Percentiles rank a stretch among this genome's conserved stretches.
Evolutionary conservation across 2,329 filamentous ascomycete species (phyloP).

Genomic region (Sarocladium kiliense): DNA sequence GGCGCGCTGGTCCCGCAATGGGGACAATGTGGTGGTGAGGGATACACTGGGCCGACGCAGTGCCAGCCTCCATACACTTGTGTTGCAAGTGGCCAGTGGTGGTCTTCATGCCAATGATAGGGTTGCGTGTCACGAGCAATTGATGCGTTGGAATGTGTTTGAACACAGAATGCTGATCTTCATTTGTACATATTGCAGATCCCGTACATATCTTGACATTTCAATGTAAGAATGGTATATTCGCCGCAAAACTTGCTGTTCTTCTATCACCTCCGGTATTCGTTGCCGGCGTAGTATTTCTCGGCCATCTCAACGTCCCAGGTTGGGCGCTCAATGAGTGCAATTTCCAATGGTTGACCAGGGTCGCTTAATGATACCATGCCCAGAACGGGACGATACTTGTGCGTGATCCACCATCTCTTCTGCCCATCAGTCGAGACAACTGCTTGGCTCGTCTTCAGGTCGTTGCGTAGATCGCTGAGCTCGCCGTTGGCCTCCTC

Average conservation of each 20-base stretch:
- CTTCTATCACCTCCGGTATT: constrained; percentile 18
- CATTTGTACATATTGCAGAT: constrained; percentile 3
- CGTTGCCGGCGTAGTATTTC: constrained; percentile 58
- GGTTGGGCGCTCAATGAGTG: constrained; percentile 78
- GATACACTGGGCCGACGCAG: constrained; percentile 10
- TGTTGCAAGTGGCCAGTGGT: background rate
- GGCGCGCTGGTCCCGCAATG: constrained; percentile 8
- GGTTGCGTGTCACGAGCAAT: background rate
- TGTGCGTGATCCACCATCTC: constrained; percentile 76
- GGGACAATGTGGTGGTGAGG: constrained; percentile 11
- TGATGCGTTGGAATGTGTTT: background rate
- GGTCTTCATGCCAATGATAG: background rate
- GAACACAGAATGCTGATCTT: background rate
- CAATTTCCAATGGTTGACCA: constrained; percentile 62
- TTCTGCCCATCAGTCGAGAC: constrained; percentile 11
- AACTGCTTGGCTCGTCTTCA: background rate
- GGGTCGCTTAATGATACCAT: constrained; percentile 42
- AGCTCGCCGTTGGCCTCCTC: constrained; percentile 28
- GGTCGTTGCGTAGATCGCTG: constrained; percentile 24
- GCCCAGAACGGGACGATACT: constrained; percentile 90
- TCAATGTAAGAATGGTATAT: background rate
- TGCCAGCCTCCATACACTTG: constrained; percentile 6
- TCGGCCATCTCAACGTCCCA: constrained; percentile 78
- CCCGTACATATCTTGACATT: background rate
- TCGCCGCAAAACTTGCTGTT: background rate